phyloP scores from a whole-genome alignment of 2,329 filamentous ascomycete genomes.

The Pseudogymnoascus sp. region DNA sequence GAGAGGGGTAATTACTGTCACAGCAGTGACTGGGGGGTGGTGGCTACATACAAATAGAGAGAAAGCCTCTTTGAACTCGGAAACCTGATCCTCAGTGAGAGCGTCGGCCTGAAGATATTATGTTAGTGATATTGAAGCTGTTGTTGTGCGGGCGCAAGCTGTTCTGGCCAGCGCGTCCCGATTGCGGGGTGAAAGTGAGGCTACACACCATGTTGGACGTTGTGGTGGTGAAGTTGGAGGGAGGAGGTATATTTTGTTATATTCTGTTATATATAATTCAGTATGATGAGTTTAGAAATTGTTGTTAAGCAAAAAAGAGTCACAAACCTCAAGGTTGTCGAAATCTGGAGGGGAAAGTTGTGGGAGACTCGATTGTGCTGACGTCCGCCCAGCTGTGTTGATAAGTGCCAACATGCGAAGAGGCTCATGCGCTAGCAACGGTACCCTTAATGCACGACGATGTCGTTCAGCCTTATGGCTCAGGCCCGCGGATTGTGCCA shows the following conservation, averaged over 20 bases:
- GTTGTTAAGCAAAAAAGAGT: neutral
- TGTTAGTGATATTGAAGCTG: conserved; percentile 20
- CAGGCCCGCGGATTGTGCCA: conserved; percentile 5
- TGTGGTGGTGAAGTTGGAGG: conserved; percentile 10
- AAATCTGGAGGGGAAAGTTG: conserved; percentile 8
- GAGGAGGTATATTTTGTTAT: neutral
- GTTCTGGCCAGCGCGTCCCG: conserved; percentile 14
- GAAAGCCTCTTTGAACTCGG: conserved; percentile 99
- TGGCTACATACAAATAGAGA: conserved; percentile 87
- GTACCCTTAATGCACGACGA: conserved; percentile 6
- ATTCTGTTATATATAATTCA: neutral
- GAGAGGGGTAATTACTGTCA: conserved; percentile 19
- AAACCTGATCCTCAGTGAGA: conserved; percentile 99
- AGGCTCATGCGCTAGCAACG: conserved; percentile 5
- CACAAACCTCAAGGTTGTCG: conserved; percentile 8
- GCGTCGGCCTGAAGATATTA: conserved; percentile 70
- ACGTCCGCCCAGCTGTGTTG: conserved; percentile 9
- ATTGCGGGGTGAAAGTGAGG: conserved; percentile 22
- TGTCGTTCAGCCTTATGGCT: conserved; percentile 9
- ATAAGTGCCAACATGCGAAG: conserved; percentile 7
- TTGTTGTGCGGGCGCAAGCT: conserved; percentile 17
- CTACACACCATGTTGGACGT: conserved; percentile 22
- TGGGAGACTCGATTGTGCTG: conserved; percentile 10
- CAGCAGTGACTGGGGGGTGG: conserved; percentile 17
- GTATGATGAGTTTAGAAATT: neutral